Percentiles rank a stretch among this genome's conserved stretches.
These are phyloP conservation scores for Pseudogymnoascus sp. DNA, from an alignment of 2,329 filamentous ascomycete genomes.

Conservation along the genomic window DNA sequence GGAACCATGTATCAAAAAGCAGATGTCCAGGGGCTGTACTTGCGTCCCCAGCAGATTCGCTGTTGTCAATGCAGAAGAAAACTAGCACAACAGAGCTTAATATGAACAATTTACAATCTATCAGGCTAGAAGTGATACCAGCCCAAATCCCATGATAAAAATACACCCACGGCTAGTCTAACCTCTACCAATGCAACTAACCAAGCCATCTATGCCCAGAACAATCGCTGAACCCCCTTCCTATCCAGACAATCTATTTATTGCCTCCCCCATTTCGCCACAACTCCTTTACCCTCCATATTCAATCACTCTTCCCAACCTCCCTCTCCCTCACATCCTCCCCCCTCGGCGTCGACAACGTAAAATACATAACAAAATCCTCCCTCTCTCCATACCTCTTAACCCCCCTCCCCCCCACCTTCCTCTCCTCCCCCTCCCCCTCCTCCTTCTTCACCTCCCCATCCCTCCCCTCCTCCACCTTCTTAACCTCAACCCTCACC, in stretches of 20 bases:
- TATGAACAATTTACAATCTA: too few species aligned
- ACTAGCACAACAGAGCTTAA: too few species aligned
- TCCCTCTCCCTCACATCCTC: background rate
- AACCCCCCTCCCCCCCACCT: background rate
- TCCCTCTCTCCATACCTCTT: background rate
- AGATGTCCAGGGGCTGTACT: too few species aligned
- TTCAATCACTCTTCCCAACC: background rate
- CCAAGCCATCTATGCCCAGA: background rate
- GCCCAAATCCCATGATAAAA: too few species aligned
- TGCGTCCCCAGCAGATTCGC: too few species aligned
- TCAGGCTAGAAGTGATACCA: too few species aligned
- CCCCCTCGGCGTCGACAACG: background rate
- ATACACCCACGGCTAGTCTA: background rate
- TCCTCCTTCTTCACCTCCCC: constrained; percentile 11
- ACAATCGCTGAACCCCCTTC: background rate
- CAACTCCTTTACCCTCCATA: background rate
- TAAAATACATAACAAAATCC: background rate
- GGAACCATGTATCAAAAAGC: too few species aligned
- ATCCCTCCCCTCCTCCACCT: background rate
- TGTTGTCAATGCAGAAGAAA: too few species aligned
- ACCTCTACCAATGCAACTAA: background rate
- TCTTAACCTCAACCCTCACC: constrained; percentile 14
- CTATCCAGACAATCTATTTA: background rate
- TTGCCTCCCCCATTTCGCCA: background rate
- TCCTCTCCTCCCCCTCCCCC: constrained; percentile 14